Conservation (phyloP, 352 stramenopile species). For the Phytophthora agathidicida region DNA sequence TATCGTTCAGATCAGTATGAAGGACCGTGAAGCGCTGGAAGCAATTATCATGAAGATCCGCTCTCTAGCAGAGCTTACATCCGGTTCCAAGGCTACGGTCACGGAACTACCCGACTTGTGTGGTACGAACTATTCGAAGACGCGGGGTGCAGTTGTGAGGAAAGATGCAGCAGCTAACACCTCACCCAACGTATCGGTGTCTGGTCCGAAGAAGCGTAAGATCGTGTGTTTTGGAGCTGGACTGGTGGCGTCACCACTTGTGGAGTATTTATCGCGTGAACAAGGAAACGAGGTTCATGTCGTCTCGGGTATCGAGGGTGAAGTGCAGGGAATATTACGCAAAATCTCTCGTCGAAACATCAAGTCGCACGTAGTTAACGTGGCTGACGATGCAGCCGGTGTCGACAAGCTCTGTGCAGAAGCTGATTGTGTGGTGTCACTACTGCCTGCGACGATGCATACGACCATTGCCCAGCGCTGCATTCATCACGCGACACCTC, state of each 20-base stretch:
- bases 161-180: slow-evolving; percentile 66
- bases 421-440: slow-evolving; percentile 93
- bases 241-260: slow-evolving; percentile 82
- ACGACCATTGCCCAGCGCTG: slow-evolving; percentile 87
- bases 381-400: slow-evolving; percentile 46
- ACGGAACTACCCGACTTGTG: slow-evolving; percentile 84
- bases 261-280: slow-evolving; percentile 87
- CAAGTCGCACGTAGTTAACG: slow-evolving; percentile 83
- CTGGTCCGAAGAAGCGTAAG: slow-evolving; percentile 72
- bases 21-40: slow-evolving; percentile 75
- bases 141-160: slow-evolving; percentile 38
- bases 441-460: slow-evolving; percentile 96
- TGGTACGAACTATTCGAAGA: slow-evolving; percentile 78
- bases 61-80: slow-evolving; percentile 81
- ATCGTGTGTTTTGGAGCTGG: slow-evolving; percentile 90
- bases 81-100: slow-evolving; percentile 86
- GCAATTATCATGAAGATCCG: slow-evolving; percentile 88
- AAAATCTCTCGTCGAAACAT: slow-evolving; percentile 73
- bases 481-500: slow-evolving; percentile 82
- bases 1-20: slow-evolving; percentile 87
- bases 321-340: slow-evolving; percentile 70
- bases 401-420: slow-evolving; percentile 74
- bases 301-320: slow-evolving; percentile 74
- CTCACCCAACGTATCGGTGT: slow-evolving; percentile 47
- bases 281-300: slow-evolving; percentile 72